These are phyloP conservation scores for Quillaja saponaria DNA, from an alignment of 306 rosid genomes.

Conservation along the genomic window DNA sequence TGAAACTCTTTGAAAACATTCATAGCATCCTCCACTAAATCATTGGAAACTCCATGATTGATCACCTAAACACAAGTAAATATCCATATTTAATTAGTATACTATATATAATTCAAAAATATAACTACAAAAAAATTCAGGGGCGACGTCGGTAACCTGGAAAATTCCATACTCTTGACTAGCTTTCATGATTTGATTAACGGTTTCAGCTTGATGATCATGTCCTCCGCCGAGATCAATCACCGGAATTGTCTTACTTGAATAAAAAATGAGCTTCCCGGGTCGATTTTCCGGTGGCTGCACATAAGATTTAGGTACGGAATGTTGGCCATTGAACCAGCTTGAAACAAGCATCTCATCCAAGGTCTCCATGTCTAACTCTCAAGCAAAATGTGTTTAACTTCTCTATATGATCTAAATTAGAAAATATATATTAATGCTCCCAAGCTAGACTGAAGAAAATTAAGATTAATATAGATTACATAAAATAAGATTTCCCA, in stretches of 20 bases:
- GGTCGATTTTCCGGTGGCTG: slow-evolving; percentile 49
- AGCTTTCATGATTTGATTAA: slow-evolving; percentile 48
- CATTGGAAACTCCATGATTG: slow-evolving; percentile 65
- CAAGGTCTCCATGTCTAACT: slow-evolving; percentile 9
- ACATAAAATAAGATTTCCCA: too few species aligned
- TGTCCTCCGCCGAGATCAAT: slow-evolving; percentile 38
- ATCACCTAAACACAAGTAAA: slow-evolving; percentile 52
- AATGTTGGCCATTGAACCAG: slow-evolving; percentile 40
- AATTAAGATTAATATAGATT: too few species aligned
- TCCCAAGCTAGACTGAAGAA: background rate
- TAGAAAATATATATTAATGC: background rate
- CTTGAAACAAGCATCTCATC: slow-evolving; percentile 35
- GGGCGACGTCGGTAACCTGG: slow-evolving; percentile 43
- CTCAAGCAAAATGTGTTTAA: background rate
- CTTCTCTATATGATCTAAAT: background rate
- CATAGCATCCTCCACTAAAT: slow-evolving; percentile 41
- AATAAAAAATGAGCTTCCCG: slow-evolving; percentile 13
- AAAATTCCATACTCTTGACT: slow-evolving; percentile 63
- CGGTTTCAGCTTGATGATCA: slow-evolving; percentile 27
- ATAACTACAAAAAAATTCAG: too few species aligned
- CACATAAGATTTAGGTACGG: slow-evolving; percentile 43
- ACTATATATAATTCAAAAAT: background rate
- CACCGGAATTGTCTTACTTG: slow-evolving; percentile 46
- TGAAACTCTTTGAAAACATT: slow-evolving; percentile 59
- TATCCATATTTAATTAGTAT: too few species aligned